Evolutionary conservation across 2,329 filamentous ascomycete species (phyloP).

Genomic region (Fusarium begoniae): DNA sequence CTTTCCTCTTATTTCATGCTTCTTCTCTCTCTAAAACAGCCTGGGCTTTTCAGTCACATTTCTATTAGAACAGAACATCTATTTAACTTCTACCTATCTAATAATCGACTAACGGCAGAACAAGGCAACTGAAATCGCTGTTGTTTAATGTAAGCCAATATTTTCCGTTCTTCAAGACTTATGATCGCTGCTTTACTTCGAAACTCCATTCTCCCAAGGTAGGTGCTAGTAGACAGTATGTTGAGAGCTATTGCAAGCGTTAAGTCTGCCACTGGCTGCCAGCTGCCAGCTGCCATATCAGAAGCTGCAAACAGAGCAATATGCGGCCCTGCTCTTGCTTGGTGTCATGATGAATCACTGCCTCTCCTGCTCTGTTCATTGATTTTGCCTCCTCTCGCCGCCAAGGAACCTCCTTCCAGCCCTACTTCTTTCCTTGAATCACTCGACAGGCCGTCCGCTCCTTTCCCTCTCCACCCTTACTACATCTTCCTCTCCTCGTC

Average conservation of each 20-base stretch:
- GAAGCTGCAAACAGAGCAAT: slow-evolving; percentile 6
- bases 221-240: not conserved
- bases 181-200: not conserved
- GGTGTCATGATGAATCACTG: slow-evolving; percentile 31
- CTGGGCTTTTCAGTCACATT: not conserved
- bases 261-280: slow-evolving; percentile 15
- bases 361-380: not conserved
- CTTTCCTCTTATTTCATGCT: not conserved
- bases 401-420: not conserved
- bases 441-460: not conserved
- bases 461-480: not conserved
- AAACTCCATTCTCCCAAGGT: not conserved
- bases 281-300: slow-evolving; percentile 28
- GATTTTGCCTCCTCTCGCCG: not conserved
- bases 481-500: slow-evolving; percentile 21
- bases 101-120: not conserved
- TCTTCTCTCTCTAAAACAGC: not conserved
- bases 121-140: not conserved
- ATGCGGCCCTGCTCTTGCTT: not conserved
- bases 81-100: slow-evolving; percentile 15
- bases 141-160: slow-evolving; percentile 8
- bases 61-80: not conserved
- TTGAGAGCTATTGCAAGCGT: not conserved
- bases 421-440: slow-evolving; percentile 28
- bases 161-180: not conserved